phyloP scores from a whole-genome alignment of 495 filamentous ascomycete species.

The Cercophora samala region DNA sequence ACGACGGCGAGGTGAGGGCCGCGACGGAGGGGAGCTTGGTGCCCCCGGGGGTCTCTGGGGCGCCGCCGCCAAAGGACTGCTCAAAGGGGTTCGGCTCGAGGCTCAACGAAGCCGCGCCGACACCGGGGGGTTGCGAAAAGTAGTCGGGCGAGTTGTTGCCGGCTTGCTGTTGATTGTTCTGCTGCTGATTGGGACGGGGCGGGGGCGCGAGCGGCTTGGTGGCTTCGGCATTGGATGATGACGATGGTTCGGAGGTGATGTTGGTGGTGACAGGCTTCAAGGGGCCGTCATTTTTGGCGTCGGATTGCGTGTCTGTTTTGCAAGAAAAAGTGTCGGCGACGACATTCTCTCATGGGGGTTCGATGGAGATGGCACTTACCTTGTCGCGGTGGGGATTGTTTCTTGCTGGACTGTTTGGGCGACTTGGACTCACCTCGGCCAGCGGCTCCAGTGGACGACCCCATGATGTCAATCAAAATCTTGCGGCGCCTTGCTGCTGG shows the following conservation, averaged over 20 bases:
- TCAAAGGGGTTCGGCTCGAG: slow-evolving; percentile 96
- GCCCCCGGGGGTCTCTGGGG: slow-evolving; percentile 81
- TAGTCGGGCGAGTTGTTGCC: slow-evolving; percentile 64
- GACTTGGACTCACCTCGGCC: slow-evolving; percentile 38
- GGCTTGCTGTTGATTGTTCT: slow-evolving; percentile 34
- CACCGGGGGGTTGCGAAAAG: slow-evolving; percentile 57
- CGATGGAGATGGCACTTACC: slow-evolving; percentile 29
- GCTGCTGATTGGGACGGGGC: slow-evolving; percentile 62
- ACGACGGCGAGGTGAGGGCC: slow-evolving; percentile 84
- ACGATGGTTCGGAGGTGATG: slow-evolving; percentile 27
- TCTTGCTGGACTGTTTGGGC: slow-evolving; percentile 36
- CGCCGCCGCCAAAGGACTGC: slow-evolving; percentile 69
- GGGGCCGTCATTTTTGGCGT: slow-evolving; percentile 38
- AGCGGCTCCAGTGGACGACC: slow-evolving; percentile 34
- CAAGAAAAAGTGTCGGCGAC: slow-evolving; percentile 25
- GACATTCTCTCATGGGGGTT: slow-evolving; percentile 13
- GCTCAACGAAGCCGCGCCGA: slow-evolving; percentile 51
- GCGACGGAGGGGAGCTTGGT: slow-evolving; percentile 89
- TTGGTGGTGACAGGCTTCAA: slow-evolving; percentile 26
- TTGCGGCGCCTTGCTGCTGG: slow-evolving; percentile 30
- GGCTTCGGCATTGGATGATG: slow-evolving; percentile 37
- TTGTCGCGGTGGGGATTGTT: slow-evolving; percentile 32
- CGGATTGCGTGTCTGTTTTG: slow-evolving; percentile 28
- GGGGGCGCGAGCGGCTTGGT: slow-evolving; percentile 71
- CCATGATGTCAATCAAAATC: slow-evolving; percentile 43